Evolutionary conservation across 148 eudicot genomes (phyloP), one percentile per base, ranked within the genome.

Genomic region (Vaccinium corymbosum): DNA sequence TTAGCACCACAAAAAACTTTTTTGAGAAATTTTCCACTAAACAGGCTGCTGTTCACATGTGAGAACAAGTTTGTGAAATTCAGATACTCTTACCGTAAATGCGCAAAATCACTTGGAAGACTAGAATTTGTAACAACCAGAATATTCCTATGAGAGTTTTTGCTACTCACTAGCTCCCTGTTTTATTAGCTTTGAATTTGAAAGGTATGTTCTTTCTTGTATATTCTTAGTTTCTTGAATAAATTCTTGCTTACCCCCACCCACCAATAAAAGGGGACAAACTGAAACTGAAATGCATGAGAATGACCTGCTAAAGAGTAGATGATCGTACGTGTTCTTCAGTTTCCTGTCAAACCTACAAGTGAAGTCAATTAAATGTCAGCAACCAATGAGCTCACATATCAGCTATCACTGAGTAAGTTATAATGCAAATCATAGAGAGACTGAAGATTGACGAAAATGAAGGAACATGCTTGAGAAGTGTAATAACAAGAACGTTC

Each of bases 261-360:
- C 22, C 48, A 49, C 76, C 52, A 74, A 79, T 3, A 76, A 51
- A 62, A 70, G 38, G 76, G 15, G 35, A 64, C 38, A 55, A 70
- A 22, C 5, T 64, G 29, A 62, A 9, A 62, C 29, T 1, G 17
- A 71, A 64, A 85, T 68, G 74, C 17, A 68, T 75, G 78, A 87
- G 85, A 53, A 76, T 16, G 74, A 95, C 98, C 98, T 94, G 98
- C 98, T 96, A 88, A 96, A 95, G 62, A 95, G 97, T 79, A 95
- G 92, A 87, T 93, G 95, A 85, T 95, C 98, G 79, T 92, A 93
- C 7, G 95, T 92, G 89, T 95, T 95, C 87, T 87, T 93, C 88
- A 95, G 86, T 85, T 95, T 95, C 87, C 97, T 91, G 91, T 95
- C 98, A 86, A 96, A 96, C 99, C 99, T 96, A 97, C 90, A 88